phyloP scores from a whole-genome alignment of 257 asterid genomes.

The Lavandula angustifolia region DNA sequence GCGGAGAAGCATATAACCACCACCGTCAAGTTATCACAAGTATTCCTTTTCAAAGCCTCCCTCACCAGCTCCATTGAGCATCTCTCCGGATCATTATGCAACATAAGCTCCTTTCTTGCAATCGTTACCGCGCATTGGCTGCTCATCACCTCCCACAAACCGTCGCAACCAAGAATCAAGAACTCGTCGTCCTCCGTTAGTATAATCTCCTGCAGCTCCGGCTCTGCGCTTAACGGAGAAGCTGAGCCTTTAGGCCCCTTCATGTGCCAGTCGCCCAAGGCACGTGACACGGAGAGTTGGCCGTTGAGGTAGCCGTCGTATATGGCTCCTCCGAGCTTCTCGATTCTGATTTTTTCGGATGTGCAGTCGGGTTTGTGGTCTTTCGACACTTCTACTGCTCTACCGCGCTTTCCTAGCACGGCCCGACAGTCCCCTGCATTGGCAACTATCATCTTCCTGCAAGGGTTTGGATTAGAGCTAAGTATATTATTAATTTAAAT shows the following conservation, averaged over 20 bases:
- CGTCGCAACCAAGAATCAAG: slow-evolving; percentile 78
- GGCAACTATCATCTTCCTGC: slow-evolving; percentile 73
- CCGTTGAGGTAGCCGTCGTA: slow-evolving; percentile 84
- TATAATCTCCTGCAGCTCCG: slow-evolving; percentile 63
- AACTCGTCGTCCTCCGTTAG: slow-evolving; percentile 77
- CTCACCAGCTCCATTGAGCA: slow-evolving; percentile 74
- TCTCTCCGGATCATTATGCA: slow-evolving; percentile 72
- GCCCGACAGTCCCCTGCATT: slow-evolving; percentile 95
- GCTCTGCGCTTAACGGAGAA: slow-evolving; percentile 72
- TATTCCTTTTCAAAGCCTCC: slow-evolving; percentile 74
- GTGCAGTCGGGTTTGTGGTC: slow-evolving; percentile 74
- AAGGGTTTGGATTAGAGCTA: slow-evolving; percentile 20
- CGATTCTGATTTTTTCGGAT: slow-evolving; percentile 65
- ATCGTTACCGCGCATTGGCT: slow-evolving; percentile 84
- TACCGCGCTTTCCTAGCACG: slow-evolving; percentile 76
- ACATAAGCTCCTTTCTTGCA: slow-evolving; percentile 73
- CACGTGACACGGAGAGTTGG: slow-evolving; percentile 80
- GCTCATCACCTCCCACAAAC: slow-evolving; percentile 91
- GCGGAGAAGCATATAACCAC: slow-evolving; percentile 68
- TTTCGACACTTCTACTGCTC: slow-evolving; percentile 69
- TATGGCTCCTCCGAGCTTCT: slow-evolving; percentile 74
- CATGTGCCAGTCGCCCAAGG: slow-evolving; percentile 94
- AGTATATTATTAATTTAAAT: too few relatives aligned
- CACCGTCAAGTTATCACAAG: slow-evolving; percentile 74
- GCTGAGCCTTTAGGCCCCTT: slow-evolving; percentile 72